phyloP scores from a whole-genome alignment of 2,329 filamentous ascomycete species.

The Fusarium miscanthi region DNA sequence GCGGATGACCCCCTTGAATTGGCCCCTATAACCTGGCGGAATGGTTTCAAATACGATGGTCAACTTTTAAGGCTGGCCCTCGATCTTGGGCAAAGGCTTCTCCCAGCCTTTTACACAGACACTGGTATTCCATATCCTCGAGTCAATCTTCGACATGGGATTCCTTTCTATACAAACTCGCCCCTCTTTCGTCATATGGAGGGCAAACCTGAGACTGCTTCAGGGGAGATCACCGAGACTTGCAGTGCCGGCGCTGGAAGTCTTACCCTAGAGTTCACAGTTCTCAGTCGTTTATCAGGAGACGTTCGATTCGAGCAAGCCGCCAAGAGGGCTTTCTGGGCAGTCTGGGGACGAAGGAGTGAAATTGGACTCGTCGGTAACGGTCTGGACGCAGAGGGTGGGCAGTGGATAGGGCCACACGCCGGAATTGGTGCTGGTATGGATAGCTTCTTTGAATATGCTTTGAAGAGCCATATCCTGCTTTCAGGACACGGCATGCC shows the following conservation, averaged over 20 bases:
- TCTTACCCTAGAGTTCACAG: conserved; percentile 91
- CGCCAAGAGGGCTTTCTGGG: conserved; percentile 95
- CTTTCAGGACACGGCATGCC: conserved; percentile 78
- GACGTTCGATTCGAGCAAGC: conserved; percentile 88
- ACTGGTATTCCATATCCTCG: conserved; percentile 95
- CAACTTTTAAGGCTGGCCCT: conserved; percentile 90
- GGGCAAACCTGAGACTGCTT: conserved; percentile 49
- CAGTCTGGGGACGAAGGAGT: conserved; percentile 91
- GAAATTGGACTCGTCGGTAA: conserved; percentile 88
- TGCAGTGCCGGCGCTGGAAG: conserved; percentile 98
- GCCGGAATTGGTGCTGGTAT: conserved; percentile 97
- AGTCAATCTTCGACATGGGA: conserved; percentile 89
- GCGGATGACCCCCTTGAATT: conserved; percentile 59
- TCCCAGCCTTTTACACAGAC: conserved; percentile 91
- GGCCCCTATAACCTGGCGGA: conserved; percentile 74
- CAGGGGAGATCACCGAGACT: conserved; percentile 86
- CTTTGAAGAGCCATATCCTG: conserved; percentile 91
- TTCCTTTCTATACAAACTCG: conserved; percentile 92
- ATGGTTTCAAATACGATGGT: conserved; percentile 85
- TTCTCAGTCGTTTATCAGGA: conserved; percentile 87
- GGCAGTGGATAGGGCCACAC: conserved; percentile 87
- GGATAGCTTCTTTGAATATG: conserved; percentile 99
- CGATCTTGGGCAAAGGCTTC: conserved; percentile 83
- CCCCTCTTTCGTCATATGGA: conserved; percentile 72
- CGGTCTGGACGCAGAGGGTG: conserved; percentile 91